Conservation (phyloP, 1,139 yeast genomes). For the Spathaspora sp. region DNA sequence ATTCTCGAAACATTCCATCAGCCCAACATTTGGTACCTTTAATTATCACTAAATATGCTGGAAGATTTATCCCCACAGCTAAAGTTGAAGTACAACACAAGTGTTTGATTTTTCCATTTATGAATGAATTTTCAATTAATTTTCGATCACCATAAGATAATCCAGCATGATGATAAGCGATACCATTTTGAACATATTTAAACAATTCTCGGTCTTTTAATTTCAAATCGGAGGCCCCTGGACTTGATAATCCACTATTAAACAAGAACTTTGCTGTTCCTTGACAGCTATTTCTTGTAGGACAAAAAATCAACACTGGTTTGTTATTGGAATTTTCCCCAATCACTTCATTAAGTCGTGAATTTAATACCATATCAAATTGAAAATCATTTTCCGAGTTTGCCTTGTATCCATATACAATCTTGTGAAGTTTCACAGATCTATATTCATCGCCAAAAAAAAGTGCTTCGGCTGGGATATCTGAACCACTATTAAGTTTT, state of each 20-base stretch:
- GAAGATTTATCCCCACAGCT: conserved; percentile 62
- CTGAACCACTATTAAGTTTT: conserved; percentile 16
- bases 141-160: conserved; percentile 43
- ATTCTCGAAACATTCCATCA: conserved; percentile 47
- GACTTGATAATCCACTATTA: conserved; percentile 5
- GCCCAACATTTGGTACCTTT: conserved; percentile 59
- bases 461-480: conserved; percentile 27
- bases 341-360: conserved; percentile 37
- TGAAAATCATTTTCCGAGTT: conserved; percentile 40
- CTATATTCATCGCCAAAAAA: conserved; percentile 47
- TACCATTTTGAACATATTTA: conserved; percentile 28
- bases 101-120: conserved; percentile 39
- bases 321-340: conserved; percentile 33
- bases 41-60: conserved; percentile 58
- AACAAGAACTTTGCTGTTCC: conserved; percentile 44
- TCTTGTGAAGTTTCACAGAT: conserved; percentile 39
- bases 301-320: conserved; percentile 52
- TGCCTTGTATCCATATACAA: conserved; percentile 43
- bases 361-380: conserved; percentile 41
- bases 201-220: conserved; percentile 29
- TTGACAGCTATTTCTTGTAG: conserved; percentile 49
- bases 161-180: conserved; percentile 64
- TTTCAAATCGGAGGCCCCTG: conserved; percentile 4
- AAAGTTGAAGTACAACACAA: conserved; percentile 60
- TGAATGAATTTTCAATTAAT: conserved; percentile 44